These are phyloP conservation scores for Alternaria longipes DNA, from an alignment of 2,329 filamentous ascomycete genomes.

Conservation along the genomic window DNA sequence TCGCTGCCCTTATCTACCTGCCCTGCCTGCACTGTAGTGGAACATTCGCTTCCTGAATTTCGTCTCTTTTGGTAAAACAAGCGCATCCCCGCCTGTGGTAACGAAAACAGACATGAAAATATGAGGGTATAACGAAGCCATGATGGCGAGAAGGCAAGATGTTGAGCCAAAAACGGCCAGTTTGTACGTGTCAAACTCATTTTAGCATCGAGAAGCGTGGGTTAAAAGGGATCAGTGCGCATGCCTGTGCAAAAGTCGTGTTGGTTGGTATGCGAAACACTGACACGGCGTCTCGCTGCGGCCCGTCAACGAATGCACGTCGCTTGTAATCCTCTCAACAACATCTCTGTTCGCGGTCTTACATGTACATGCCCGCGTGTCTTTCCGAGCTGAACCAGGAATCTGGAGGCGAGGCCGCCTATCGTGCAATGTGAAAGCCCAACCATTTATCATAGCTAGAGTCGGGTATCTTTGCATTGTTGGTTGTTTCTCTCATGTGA, in stretches of 20 bases:
- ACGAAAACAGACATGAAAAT: conserved; percentile 24
- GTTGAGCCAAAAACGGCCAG: neutral
- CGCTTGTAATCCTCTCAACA: conserved; percentile 13
- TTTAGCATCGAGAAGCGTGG: neutral
- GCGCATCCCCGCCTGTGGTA: conserved; percentile 23
- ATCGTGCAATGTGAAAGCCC: conserved; percentile 1
- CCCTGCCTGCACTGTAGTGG: conserved; percentile 25
- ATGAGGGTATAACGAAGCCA: conserved; percentile 1
- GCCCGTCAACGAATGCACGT: conserved; percentile 12
- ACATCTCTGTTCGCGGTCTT: conserved; percentile 8
- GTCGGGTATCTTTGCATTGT: conserved; percentile 19
- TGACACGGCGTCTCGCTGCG: conserved; percentile 15
- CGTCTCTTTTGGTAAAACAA: conserved; percentile 11
- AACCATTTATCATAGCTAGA: neutral
- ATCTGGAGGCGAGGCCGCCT: conserved; percentile 22
- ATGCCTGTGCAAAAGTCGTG: neutral
- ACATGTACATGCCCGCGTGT: conserved; percentile 16
- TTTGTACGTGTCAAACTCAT: neutral
- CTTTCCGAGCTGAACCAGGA: conserved; percentile 22
- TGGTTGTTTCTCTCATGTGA: conserved; percentile 35
- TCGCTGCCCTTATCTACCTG: conserved; percentile 22
- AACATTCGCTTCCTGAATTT: conserved; percentile 18
- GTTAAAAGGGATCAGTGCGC: neutral
- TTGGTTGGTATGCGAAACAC: conserved; percentile 5
- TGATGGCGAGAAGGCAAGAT: neutral